These are phyloP conservation scores for Aphanomyces euteiches DNA, from an alignment of 352 stramenopile species.

Conservation along the genomic window DNA sequence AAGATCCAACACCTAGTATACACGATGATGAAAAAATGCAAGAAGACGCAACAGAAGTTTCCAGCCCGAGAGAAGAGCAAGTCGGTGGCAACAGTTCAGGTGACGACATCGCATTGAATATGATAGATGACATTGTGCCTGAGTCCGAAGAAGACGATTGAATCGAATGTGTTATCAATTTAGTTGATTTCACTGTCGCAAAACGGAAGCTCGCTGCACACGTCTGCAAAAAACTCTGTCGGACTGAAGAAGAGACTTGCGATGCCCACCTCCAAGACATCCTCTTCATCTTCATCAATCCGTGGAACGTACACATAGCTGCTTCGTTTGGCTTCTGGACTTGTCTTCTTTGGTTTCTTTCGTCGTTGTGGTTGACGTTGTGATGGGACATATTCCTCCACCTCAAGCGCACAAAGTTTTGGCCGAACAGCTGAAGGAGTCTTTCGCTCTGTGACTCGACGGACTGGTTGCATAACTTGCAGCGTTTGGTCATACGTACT, in stretches of 20 bases:
- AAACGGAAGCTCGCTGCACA: not conserved
- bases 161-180: not conserved
- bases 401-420: too few relatives aligned
- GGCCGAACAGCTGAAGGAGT: too few relatives aligned
- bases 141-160: constrained; percentile 46
- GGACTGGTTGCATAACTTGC: too few relatives aligned
- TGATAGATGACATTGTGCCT: constrained; percentile 43
- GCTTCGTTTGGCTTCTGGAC: not conserved
- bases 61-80: too few relatives aligned
- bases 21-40: too few relatives aligned
- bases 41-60: too few relatives aligned
- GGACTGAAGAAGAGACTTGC: not conserved
- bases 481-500: not conserved
- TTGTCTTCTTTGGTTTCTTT: not conserved
- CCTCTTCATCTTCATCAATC: not conserved
- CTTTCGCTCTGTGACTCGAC: too few relatives aligned
- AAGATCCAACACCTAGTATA: too few relatives aligned
- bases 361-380: not conserved
- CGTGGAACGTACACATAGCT: not conserved
- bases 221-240: not conserved
- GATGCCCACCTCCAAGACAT: not conserved
- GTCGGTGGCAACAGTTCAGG: not conserved
- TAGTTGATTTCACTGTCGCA: not conserved
- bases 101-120: not conserved
- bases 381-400: not conserved